Evolutionary conservation across 495 filamentous ascomycete genomes (phyloP), one percentile per base, ranked within the genome.

Genomic region (Penicillium soppii): DNA sequence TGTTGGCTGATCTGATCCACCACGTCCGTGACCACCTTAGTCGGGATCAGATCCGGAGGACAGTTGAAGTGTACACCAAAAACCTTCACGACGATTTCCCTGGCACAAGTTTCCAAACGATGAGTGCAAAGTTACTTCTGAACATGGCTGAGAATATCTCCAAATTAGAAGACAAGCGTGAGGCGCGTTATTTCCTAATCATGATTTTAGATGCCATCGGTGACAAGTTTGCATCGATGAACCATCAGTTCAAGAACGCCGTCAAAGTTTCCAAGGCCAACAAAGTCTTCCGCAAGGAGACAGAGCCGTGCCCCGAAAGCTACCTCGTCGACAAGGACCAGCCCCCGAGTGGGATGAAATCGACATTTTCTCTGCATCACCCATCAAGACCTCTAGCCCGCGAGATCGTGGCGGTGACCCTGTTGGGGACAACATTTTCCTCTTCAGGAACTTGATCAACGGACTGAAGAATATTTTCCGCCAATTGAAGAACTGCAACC

Each of bases 101-200:
- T 2, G 95, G 95, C 12, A 97, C 95, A 4, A 97, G 94, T 67
- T 99, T 97, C 65, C 95, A 99, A 67, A 99, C 95, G 0, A 99
- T 99, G 95, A 97, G 94, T 61, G 95, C 95, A 3, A 99, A 97
- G 66, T 75, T 99, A 3, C 74, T 99, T 3, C 71, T 99, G 43
- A 99, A 99, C 67, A 89, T 99, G 88, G 94, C 94, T 0, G 95
- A 97, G 60, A 92, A 88, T 66, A 99, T 99, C 57, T 90, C 92
- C 0, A 90, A 87, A 63, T 77, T 99, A 46, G 85, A 84, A 13
- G 86, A 96, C 59, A 97, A 97, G 68, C 82, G 84, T 20, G 92
- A 97, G 65, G 94, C 92, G 23, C 85, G 95, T 13, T 91, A 96
- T 66, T 97, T 96, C 68, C 70, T 99, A 50, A 89, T 99, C 52